Percentiles rank a stretch among this genome's conserved stretches.
phyloP scores from a whole-genome alignment of 2,329 filamentous ascomycete species.

The Clonostachys byssicola region DNA sequence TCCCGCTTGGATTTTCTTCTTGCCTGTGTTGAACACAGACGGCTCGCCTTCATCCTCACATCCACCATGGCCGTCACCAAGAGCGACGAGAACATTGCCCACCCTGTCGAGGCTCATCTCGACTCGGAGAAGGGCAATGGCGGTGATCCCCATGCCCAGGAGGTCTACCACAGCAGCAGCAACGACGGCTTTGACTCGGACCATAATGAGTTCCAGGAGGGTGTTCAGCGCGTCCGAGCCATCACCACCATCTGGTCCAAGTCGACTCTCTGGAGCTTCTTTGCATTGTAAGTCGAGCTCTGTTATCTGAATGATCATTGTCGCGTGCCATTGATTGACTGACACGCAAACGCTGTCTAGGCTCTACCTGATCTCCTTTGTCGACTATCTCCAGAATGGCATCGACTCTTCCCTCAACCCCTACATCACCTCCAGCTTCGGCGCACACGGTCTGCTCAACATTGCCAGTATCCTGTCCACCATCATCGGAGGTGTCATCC shows the following conservation, averaged over 20 bases:
- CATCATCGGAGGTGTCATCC: slow-evolving; percentile 29
- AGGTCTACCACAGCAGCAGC: too few species aligned
- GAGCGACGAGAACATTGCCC: too few species aligned
- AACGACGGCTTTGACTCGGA: slow-evolving; percentile 1
- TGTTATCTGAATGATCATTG: not conserved
- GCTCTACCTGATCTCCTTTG: slow-evolving; percentile 31
- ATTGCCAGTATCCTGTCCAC: slow-evolving; percentile 59
- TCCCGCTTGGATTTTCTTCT: too few species aligned
- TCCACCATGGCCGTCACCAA: too few species aligned
- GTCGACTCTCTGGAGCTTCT: slow-evolving; percentile 29
- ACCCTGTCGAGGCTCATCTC: too few species aligned
- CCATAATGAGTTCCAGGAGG: slow-evolving; percentile 24
- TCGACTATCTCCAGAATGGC: slow-evolving; percentile 25
- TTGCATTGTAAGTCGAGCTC: slow-evolving; percentile 27
- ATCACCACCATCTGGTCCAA: slow-evolving; percentile 31
- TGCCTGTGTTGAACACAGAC: too few species aligned
- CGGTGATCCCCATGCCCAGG: too few species aligned
- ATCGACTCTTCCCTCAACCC: slow-evolving; percentile 47
- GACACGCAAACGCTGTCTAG: slow-evolving; percentile 12
- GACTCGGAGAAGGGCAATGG: too few species aligned
- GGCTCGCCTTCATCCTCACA: too few species aligned
- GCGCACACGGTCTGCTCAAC: slow-evolving; percentile 60
- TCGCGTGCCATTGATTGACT: too few species aligned
- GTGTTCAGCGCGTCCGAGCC: slow-evolving; percentile 32
- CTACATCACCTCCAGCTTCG: slow-evolving; percentile 64